phyloP scores from a whole-genome alignment of 2,329 filamentous ascomycete genomes.

The Lachnellula hyalina region DNA sequence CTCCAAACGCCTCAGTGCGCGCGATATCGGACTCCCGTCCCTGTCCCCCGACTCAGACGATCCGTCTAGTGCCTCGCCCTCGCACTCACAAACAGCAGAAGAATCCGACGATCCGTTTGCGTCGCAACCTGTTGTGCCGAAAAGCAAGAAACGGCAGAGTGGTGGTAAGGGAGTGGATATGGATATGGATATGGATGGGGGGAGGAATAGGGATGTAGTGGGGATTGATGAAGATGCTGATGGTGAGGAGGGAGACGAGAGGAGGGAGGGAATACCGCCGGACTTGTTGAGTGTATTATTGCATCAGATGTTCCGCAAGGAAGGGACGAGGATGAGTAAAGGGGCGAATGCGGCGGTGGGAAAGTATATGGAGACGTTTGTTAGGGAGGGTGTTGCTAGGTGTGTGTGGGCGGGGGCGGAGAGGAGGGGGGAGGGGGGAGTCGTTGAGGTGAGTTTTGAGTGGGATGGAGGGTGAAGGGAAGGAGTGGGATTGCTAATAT shows the following conservation, averaged over 20 bases:
- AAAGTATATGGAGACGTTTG: slow-evolving; percentile 88
- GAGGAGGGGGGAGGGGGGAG: slow-evolving; percentile 32
- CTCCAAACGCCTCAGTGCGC: background rate
- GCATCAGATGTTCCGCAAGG: slow-evolving; percentile 69
- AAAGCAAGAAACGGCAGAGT: background rate
- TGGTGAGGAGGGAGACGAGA: slow-evolving; percentile 2
- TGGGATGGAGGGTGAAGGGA: background rate
- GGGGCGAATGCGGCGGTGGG: slow-evolving; percentile 73
- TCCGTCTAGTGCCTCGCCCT: background rate
- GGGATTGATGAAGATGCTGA: background rate
- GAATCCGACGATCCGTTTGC: slow-evolving; percentile 12
- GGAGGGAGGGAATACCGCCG: slow-evolving; percentile 50
- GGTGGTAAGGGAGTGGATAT: background rate
- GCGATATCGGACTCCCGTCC: slow-evolving; percentile 1
- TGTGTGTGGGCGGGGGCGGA: slow-evolving; percentile 63
- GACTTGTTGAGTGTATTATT: slow-evolving; percentile 72
- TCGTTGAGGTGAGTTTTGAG: slow-evolving; percentile 1
- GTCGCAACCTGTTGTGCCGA: background rate
- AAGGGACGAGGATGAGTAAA: slow-evolving; percentile 65
- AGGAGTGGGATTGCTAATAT: background rate
- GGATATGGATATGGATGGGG: no score
- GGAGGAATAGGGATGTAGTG: no score
- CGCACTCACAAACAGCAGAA: background rate
- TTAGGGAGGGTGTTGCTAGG: slow-evolving; percentile 80
- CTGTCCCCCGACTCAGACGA: background rate